A percentile compares a stretch with the other conserved stretches of the same genome.
Evolutionary conservation across 2,329 filamentous ascomycete species (phyloP).

Genomic region (Didymella pinodella): DNA sequence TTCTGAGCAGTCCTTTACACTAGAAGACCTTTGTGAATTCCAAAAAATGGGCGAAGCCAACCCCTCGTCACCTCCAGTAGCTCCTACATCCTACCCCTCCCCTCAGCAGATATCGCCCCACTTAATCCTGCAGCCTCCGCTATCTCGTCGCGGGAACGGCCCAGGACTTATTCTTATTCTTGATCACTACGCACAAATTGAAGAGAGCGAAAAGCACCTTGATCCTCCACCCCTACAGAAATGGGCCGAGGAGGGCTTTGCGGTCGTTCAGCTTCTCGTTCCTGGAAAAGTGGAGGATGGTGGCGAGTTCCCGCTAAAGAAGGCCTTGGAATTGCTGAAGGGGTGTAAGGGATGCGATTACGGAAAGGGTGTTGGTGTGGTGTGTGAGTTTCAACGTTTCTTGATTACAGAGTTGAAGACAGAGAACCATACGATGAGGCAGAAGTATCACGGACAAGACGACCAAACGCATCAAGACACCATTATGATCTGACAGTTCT

Average conservation of each 20-base stretch:
- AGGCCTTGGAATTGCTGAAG: conserved; percentile 36
- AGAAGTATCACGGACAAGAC: neutral
- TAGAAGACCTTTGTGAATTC: neutral
- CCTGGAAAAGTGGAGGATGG: conserved; percentile 44
- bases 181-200: conserved; percentile 44
- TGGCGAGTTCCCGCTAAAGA: conserved; percentile 43
- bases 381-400: conserved; percentile 34
- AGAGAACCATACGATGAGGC: neutral
- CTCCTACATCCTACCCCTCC: conserved; percentile 28
- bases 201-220: conserved; percentile 49
- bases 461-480: neutral
- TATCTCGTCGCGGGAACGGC: conserved; percentile 59
- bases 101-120: conserved; percentile 36
- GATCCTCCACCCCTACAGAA: conserved; percentile 67
- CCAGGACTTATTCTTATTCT: conserved; percentile 59
- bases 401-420: neutral
- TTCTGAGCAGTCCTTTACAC: neutral
- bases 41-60: conserved; percentile 18
- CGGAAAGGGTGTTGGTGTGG: conserved; percentile 40
- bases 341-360: conserved; percentile 35
- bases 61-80: conserved; percentile 25
- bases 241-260: conserved; percentile 76
- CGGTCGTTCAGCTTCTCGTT: conserved; percentile 63
- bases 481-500: neutral
- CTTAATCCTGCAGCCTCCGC: conserved; percentile 54